Base-by-base conservation (phyloP, 2,329 filamentous ascomycete species). In the Fusarium sp. region DNA sequence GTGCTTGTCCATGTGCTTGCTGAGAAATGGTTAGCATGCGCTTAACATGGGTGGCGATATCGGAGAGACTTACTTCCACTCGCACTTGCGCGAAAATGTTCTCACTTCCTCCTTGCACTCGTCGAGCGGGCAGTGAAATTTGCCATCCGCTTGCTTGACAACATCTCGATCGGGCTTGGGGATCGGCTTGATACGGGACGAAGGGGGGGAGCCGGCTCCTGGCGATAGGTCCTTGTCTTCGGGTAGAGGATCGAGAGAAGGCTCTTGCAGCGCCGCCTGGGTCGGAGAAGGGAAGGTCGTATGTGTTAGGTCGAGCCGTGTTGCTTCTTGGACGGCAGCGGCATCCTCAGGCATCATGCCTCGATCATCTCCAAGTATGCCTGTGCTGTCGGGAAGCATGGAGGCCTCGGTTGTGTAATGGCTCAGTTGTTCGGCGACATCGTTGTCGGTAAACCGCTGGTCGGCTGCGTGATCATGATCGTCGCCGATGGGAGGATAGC, bases 1-100 rank as follows among this genome's bases (percentile, higher is more conserved):
- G 82, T 98, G 96, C 82, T 98, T 98, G 85, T 98, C 96, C 95
- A 98, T 98, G 82, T 98, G 96, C 85, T 98, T 98, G 81, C 95
- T 97, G 75, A 8, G 20, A 32, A 64, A 11, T 32, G 34, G 71
- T 83, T 75, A 83, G 78, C 73, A 65, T 66, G 57, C 6, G 37
- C 27, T 25, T 18, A 45, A 20, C 5, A 43, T 58, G 34, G 4
- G 67, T 43, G n/a, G 68, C 5, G 13, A 66, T 34, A 5, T 20
- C 27, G 57, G 39, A 37, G n/a, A 66, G 34, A 89, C 94, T 90
- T 86, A 97, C 95, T 93, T 97, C 94, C 94, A 98, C 85, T 98
- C 95, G 85, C 95, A 98, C 76, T 94, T 96, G 73, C 95, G 90
- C 64, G 90, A 88, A 80, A 98, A 98, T 14, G 88, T 89, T 52